Conservation (phyloP, 495 filamentous ascomycete genomes). For the Oidiodendron maius region DNA sequence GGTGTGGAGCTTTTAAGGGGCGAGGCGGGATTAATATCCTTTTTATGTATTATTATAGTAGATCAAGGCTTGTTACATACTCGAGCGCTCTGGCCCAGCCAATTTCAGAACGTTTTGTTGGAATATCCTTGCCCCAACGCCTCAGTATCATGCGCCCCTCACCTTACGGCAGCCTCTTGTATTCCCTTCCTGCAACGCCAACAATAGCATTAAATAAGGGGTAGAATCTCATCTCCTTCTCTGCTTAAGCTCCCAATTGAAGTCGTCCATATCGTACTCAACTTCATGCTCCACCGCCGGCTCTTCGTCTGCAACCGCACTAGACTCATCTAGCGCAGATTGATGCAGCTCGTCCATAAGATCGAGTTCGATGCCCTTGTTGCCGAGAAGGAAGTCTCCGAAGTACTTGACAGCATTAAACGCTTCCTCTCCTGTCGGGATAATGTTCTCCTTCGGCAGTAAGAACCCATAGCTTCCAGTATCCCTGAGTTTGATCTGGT, state of each 20-base stretch:
- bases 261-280: slow-evolving; percentile 27
- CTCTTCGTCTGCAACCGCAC: neutral
- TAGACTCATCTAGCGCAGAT: neutral
- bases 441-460: slow-evolving; percentile 77
- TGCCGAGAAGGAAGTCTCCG: slow-evolving; percentile 66
- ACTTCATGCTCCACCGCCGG: slow-evolving; percentile 34
- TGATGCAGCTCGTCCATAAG: slow-evolving; percentile 7
- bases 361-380: slow-evolving; percentile 47
- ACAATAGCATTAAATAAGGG: neutral
- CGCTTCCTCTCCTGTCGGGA: slow-evolving; percentile 84
- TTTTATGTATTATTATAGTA: no score
- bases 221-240: slow-evolving; percentile 1
- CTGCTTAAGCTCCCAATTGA: slow-evolving; percentile 25
- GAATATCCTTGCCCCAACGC: no score
- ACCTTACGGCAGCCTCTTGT: no score
- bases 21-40: no score
- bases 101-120: no score
- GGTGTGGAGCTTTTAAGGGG: no score
- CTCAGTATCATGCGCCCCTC: neutral
- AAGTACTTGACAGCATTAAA: slow-evolving; percentile 77
- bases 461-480: slow-evolving; percentile 94
- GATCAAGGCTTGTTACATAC: no score
- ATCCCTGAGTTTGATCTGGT: slow-evolving; percentile 93
- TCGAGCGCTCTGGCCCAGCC: no score
- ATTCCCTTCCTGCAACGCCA: neutral